Evolutionary conservation across 2,329 filamentous ascomycete genomes (phyloP), one percentile per base, ranked within the genome.

Genomic region (Calonectria hawksworthii): DNA sequence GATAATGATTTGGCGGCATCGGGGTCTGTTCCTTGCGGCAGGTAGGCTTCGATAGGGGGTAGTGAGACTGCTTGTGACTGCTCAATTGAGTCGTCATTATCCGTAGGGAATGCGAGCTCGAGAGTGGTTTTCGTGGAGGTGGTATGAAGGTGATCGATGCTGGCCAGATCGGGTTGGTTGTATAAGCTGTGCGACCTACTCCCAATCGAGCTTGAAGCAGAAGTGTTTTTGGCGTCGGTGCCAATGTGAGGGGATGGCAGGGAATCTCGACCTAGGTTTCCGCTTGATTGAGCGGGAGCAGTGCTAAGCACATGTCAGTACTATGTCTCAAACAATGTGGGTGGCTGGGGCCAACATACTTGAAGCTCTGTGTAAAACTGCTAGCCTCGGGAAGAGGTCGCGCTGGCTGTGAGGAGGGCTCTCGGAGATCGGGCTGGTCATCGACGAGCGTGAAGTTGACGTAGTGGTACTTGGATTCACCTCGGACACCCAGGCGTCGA

Each of bases 381-480:
- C 77, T 82, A 7, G 86, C 80, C 70, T 92, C 90, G n/a, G 87
- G 83, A 13, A 90, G 85, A n/a, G 88, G 86, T 28, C 89, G 84
- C 5, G 87, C 83, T n/a, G 87, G 84, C 26, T 88, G 87, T 4
- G 85, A 84, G 51, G 86, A 85, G 18, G 88, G 85, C 34, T 90
- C 86, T 52, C 84, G 84, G 5, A 86, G 75, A 18, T 90, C 89
- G 5, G 87, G 84, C 69, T 90, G 87, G 73, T 93, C 92, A 66
- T 93, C 92, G 52, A 87, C 85, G 66, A 93, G 85, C 16, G 87
- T 87, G 80, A 94, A 94, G 81, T 93, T 93, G 61, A 93, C 92
- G 82, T 99, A 99, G 85, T 99, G 97, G 84, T 99, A 99, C 84
- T 99, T 99, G 18, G 97, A 99, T 86, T 99, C 96, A 77, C 97